phyloP scores from a whole-genome alignment of 495 filamentous ascomycete species.

The Lasiosphaeria miniovina region DNA sequence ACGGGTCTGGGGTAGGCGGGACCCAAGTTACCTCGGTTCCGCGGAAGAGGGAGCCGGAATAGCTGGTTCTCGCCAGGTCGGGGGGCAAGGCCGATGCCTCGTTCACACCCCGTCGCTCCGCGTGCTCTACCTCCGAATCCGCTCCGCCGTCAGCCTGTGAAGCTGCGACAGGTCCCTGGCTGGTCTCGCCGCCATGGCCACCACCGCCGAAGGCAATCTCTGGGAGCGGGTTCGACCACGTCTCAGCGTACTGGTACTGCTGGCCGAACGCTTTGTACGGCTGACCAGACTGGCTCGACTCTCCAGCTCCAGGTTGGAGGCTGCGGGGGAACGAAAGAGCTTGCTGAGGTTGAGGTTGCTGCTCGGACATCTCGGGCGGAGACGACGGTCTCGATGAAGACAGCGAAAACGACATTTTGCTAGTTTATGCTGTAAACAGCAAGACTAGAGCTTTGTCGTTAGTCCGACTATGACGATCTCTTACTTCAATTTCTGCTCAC shows the following conservation, averaged over 20 bases:
- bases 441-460: not conserved
- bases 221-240: slow-evolving; percentile 24
- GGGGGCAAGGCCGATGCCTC: not conserved
- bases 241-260: slow-evolving; percentile 28
- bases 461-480: not conserved
- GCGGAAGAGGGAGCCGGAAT: slow-evolving; percentile 14
- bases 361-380: not conserved
- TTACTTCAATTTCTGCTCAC: not conserved
- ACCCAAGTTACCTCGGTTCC: slow-evolving; percentile 16
- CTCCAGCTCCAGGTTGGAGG: not conserved
- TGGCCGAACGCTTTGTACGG: slow-evolving; percentile 19
- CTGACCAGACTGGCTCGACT: slow-evolving; percentile 6
- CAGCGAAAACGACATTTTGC: not conserved
- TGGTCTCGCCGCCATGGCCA: not conserved
- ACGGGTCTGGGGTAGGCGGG: slow-evolving; percentile 17
- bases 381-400: not conserved
- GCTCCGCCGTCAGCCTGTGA: slow-evolving; percentile 12
- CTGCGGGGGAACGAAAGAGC: not conserved
- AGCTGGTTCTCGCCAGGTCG: slow-evolving; percentile 1
- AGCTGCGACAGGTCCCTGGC: slow-evolving; percentile 4
- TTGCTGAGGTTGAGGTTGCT: not conserved
- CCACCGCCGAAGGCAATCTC: slow-evolving; percentile 19
- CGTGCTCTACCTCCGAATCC: slow-evolving; percentile 1
- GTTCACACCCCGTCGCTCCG: not conserved
- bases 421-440: not conserved